Conservation (phyloP, 2,329 filamentous ascomycete species). For the Trichoderma citrinoviride region DNA sequence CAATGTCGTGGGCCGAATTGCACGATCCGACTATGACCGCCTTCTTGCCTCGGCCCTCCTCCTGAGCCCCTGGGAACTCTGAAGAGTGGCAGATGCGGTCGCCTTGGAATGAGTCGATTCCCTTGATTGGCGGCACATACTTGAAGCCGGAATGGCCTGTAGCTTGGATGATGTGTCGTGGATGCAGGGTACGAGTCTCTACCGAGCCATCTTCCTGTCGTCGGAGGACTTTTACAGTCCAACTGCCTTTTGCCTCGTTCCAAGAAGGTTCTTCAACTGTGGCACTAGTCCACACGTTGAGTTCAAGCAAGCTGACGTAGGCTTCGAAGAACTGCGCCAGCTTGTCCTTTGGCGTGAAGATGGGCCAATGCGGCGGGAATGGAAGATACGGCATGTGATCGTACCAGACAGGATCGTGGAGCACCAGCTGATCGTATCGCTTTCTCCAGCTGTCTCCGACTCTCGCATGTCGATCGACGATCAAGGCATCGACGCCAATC, state of each 20-base stretch:
- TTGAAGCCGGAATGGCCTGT: slow-evolving; percentile 69
- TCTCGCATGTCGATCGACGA: slow-evolving; percentile 57
- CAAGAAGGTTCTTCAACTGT: slow-evolving; percentile 48
- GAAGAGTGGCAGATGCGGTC: slow-evolving; percentile 61
- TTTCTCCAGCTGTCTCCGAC: slow-evolving; percentile 65
- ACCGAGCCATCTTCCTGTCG: slow-evolving; percentile 46
- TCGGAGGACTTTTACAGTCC: slow-evolving; percentile 56
- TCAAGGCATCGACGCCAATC: slow-evolving; percentile 52
- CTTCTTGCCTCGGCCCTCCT: slow-evolving; percentile 51
- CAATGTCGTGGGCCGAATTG: slow-evolving; percentile 68
- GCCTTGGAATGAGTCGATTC: slow-evolving; percentile 57
- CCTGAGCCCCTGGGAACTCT: slow-evolving; percentile 53
- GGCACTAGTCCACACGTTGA: slow-evolving; percentile 64
- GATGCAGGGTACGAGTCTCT: slow-evolving; percentile 55
- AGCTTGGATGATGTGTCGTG: slow-evolving; percentile 63
- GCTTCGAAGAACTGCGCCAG: slow-evolving; percentile 66
- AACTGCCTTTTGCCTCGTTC: slow-evolving; percentile 48
- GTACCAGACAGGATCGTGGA: slow-evolving; percentile 65
- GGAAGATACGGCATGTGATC: slow-evolving; percentile 62
- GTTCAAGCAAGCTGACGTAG: slow-evolving; percentile 63
- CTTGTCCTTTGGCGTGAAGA: slow-evolving; percentile 72
- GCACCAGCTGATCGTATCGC: slow-evolving; percentile 62
- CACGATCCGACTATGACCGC: slow-evolving; percentile 66
- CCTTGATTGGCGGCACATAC: slow-evolving; percentile 56
- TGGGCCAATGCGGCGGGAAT: slow-evolving; percentile 64